A percentile compares a stretch with the other conserved stretches of the same genome.
Conservation (phyloP, 176 grass and related monocot genomes). For the Ensete ventricosum region DNA sequence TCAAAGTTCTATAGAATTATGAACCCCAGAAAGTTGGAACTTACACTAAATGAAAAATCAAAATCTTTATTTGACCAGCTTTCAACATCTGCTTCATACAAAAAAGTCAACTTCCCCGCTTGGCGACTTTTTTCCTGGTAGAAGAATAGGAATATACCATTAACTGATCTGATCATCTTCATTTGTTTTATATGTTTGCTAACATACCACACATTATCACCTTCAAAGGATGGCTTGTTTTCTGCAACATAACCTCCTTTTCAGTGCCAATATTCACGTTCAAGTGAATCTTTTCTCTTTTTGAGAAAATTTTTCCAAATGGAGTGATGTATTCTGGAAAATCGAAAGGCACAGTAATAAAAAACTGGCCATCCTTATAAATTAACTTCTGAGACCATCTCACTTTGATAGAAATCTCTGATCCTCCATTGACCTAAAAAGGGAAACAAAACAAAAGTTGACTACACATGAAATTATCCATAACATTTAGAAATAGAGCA, state of each 20-base stretch:
- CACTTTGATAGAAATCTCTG: conserved; percentile 57
- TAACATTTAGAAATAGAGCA: conserved; percentile 5
- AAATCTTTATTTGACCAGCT: conserved; percentile 81
- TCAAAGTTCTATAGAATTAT: neutral
- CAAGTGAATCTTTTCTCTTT: conserved; percentile 88
- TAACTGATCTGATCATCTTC: neutral
- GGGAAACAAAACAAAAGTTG: conserved; percentile 2
- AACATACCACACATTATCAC: conserved; percentile 27
- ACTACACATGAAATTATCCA: neutral
- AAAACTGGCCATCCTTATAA: conserved; percentile 63
- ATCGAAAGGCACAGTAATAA: conserved; percentile 58
- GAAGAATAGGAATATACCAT: conserved; percentile 3
- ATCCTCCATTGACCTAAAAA: conserved; percentile 72
- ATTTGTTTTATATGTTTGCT: conserved; percentile 1
- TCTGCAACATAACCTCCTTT: conserved; percentile 77
- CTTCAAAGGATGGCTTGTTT: conserved; percentile 82
- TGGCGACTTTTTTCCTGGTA: conserved; percentile 79
- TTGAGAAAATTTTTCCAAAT: conserved; percentile 71
- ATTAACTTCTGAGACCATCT: conserved; percentile 88
- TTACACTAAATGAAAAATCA: conserved; percentile 76
- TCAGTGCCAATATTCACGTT: conserved; percentile 59
- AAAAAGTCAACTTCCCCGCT: conserved; percentile 62
- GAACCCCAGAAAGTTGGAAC: conserved; percentile 10
- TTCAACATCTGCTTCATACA: conserved; percentile 78
- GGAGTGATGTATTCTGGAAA: conserved; percentile 84